Base-by-base conservation (phyloP, 441 rosid species). In the Geranium incanum region DNA sequence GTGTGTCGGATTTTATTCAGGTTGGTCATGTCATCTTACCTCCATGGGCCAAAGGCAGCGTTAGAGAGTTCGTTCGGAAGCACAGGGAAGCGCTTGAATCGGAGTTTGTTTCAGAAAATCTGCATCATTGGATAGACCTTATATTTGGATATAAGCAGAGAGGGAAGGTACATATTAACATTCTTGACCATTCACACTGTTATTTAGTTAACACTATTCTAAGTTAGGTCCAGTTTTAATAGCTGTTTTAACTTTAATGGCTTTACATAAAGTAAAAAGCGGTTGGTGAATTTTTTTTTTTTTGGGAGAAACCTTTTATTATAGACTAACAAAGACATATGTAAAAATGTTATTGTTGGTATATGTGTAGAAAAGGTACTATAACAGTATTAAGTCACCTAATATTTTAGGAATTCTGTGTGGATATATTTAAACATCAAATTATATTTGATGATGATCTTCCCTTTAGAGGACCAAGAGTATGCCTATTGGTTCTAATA, bases 71-170 rank as follows among this genome's bases (percentile, higher is more conserved):
- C 87, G 88, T 96, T 68, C 84, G 78, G 80, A 93, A 85, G 86
- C 99, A 96, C 73, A 85, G 99, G 79, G 98, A 90, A 82, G 99
- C 99, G 2, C 87, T 93, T 83, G 99, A 96, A 82, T 93, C 93
- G 23, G 95, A 92, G 79, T 92, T 84, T 81, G 96, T 92, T 74
- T 96, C 99, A 39, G 98, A 93, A 83, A 93, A 92, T 86, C 83
- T 96, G 83, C 98, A 96, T 84, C 92, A 96, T 37, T 96, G 99
- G 99, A 93, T 96, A 79, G 99, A 96, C 80, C 98, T 96, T 75
- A 96, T 96, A 69, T 96, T 96, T 86, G 99, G 99, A 67, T 83
- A 82, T 79, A 93, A 89, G 86, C 99, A 96, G 86, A 86, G 98
- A 79, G 99, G 99, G 71, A 96, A 96, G 98, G 99, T 96, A 72